Conservation (phyloP, 306 rosid species). For the Cyclanthera cordifolia region DNA sequence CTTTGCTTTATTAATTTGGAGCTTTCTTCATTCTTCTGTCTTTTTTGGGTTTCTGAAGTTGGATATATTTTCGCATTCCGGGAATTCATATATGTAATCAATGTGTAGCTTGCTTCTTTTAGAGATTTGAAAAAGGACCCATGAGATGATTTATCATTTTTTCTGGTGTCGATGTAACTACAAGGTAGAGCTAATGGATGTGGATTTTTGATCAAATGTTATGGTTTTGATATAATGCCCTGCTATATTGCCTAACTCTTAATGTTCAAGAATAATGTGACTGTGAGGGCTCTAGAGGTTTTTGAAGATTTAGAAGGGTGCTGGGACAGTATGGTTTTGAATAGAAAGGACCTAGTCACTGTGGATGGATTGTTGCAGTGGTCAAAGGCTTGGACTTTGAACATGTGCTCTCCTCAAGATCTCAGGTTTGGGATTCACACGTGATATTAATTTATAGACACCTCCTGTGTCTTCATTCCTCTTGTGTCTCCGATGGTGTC, state of each 20-base stretch:
- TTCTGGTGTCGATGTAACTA: neutral
- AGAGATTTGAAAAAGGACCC: neutral
- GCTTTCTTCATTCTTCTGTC: no score
- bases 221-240: neutral
- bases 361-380: no score
- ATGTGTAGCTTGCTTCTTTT: neutral
- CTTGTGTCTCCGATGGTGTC: no score
- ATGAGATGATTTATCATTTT: neutral
- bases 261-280: neutral
- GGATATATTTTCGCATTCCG: neutral
- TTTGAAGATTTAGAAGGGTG: neutral
- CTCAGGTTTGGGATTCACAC: no score
- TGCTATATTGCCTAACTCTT: neutral
- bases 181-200: neutral
- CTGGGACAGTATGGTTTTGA: neutral
- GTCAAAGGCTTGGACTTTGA: no score
- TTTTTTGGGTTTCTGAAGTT: neutral
- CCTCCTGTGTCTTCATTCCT: no score
- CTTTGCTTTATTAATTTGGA: no score
- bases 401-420: no score
- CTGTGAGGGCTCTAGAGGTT: constrained; percentile 5
- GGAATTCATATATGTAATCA: neutral
- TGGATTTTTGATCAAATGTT: neutral
- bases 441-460: no score
- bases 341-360: neutral